phyloP scores from a whole-genome alignment of 345 rosid species.

The Schrenkiella parvula region DNA sequence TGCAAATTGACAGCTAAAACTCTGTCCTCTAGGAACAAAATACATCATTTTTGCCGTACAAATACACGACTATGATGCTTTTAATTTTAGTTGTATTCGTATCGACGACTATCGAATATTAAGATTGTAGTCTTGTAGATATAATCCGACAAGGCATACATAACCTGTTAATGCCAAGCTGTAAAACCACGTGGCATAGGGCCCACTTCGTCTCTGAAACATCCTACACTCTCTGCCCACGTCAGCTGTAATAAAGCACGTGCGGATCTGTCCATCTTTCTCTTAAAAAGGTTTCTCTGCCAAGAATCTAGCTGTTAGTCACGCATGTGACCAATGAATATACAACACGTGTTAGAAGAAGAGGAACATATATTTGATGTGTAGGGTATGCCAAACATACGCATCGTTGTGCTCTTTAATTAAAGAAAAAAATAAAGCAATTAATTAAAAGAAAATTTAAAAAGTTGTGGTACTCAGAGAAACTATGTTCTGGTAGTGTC shows the following conservation, averaged over 20 bases:
- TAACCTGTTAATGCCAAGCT: conserved; percentile 16
- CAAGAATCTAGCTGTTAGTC: conserved; percentile 28
- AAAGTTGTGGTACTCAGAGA: conserved; percentile 8
- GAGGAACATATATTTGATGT: conserved; percentile 2
- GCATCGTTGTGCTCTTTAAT: conserved; percentile 15
- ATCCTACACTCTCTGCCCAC: conserved; percentile 17
- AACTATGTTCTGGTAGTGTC: conserved; percentile 14
- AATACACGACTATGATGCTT: background rate
- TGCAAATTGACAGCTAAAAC: background rate
- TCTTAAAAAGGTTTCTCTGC: conserved; percentile 4
- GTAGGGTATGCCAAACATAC: conserved; percentile 9
- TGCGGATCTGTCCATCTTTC: conserved; percentile 22
- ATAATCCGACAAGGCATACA: conserved; percentile 26
- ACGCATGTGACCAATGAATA: background rate
- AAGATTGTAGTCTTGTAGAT: too few relatives aligned
- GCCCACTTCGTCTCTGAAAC: conserved; percentile 22
- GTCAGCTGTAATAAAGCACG: conserved; percentile 24
- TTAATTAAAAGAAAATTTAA: background rate
- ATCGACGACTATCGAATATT: too few relatives aligned
- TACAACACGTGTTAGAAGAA: conserved; percentile 1
- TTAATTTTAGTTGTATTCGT: too few relatives aligned
- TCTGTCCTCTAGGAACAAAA: background rate
- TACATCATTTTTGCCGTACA: too few relatives aligned
- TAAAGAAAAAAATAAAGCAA: background rate
- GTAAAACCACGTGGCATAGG: conserved; percentile 16